Percentiles rank a stretch among this genome's conserved stretches.
Evolutionary conservation across 2,329 filamentous ascomycete species (phyloP).

Genomic region (Sarocladium oryzae): DNA sequence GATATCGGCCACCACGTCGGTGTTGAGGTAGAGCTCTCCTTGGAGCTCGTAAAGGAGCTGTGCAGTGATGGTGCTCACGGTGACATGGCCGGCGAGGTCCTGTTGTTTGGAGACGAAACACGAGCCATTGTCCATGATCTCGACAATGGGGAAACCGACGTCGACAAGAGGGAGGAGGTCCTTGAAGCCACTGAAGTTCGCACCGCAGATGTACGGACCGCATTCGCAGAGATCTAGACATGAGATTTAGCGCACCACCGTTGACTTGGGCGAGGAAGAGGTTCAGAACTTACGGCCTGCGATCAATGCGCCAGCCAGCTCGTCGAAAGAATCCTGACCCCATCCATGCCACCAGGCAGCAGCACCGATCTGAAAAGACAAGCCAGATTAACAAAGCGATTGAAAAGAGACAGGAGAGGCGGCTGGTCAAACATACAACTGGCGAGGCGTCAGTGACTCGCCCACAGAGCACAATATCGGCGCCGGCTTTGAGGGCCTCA

Average conservation of each 20-base stretch:
- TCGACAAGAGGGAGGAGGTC: constrained; percentile 22
- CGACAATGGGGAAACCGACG: constrained; percentile 31
- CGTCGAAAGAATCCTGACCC: constrained; percentile 39
- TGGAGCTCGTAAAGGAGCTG: constrained; percentile 41
- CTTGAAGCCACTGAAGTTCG: constrained; percentile 45
- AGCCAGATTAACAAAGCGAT: too few relatives aligned
- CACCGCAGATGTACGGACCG: constrained; percentile 45
- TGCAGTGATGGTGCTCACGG: constrained; percentile 23
- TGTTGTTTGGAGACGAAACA: constrained; percentile 27
- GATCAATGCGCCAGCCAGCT: constrained; percentile 42
- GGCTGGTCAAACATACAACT: constrained; percentile 27
- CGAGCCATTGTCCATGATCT: constrained; percentile 25
- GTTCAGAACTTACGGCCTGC: constrained; percentile 29
- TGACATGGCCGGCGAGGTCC: constrained; percentile 27
- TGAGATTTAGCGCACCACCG: background rate
- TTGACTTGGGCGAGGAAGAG: background rate
- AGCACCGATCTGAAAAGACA: constrained; percentile 35
- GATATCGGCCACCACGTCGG: constrained; percentile 35
- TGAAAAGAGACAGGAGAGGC: too few relatives aligned
- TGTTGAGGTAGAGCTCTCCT: constrained; percentile 36
- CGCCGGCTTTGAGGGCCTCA: constrained; percentile 33
- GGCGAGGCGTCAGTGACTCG: constrained; percentile 43
- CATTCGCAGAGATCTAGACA: constrained; percentile 45
- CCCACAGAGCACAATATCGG: constrained; percentile 43
- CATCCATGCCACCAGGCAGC: constrained; percentile 51